Evolutionary conservation across 1,139 yeast genomes (phyloP).

Genomic region (Schizosaccharomyces versatilis): DNA sequence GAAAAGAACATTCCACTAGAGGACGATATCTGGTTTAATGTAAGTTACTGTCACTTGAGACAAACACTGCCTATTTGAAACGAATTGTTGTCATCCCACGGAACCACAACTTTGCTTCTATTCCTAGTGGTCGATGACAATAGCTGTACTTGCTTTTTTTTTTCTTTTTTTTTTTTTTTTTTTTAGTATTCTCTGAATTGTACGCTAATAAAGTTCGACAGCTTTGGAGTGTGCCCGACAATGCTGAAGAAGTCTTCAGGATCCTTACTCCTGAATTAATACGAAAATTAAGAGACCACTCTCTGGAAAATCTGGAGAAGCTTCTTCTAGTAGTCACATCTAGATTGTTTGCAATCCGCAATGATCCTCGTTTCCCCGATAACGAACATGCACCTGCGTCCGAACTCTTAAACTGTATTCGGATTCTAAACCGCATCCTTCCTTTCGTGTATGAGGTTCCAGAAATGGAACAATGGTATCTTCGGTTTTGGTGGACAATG

Average conservation of each 20-base stretch:
- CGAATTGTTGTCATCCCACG: too few species aligned
- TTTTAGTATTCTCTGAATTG: too few species aligned
- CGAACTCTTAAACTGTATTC: constrained; percentile 33
- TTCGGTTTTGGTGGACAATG: constrained; percentile 27
- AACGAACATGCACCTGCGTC: constrained; percentile 15
- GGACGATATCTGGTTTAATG: background rate
- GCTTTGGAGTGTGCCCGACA: constrained; percentile 24
- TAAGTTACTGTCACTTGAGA: background rate
- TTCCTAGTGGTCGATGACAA: too few species aligned
- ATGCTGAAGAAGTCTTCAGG: constrained; percentile 34
- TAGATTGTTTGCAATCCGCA: constrained; percentile 20
- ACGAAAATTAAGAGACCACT: constrained; percentile 35
- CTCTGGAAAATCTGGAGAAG: constrained; percentile 32
- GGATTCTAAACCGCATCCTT: constrained; percentile 41
- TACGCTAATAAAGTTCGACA: background rate
- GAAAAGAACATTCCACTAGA: background rate
- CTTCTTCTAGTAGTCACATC: constrained; percentile 27
- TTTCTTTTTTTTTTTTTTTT: too few species aligned
- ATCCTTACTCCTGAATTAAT: constrained; percentile 37
- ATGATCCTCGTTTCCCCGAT: constrained; percentile 16
- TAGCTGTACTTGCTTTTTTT: too few species aligned
- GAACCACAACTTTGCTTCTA: too few species aligned
- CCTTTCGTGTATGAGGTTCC: constrained; percentile 44
- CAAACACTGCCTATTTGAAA: too few species aligned
- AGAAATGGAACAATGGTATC: constrained; percentile 20